A percentile compares a stretch with the other conserved stretches of the same genome.
These are phyloP conservation scores for Wickerhamomyces kurtzmanii DNA, from an alignment of 805 yeast genomes.

Conservation along the genomic window DNA sequence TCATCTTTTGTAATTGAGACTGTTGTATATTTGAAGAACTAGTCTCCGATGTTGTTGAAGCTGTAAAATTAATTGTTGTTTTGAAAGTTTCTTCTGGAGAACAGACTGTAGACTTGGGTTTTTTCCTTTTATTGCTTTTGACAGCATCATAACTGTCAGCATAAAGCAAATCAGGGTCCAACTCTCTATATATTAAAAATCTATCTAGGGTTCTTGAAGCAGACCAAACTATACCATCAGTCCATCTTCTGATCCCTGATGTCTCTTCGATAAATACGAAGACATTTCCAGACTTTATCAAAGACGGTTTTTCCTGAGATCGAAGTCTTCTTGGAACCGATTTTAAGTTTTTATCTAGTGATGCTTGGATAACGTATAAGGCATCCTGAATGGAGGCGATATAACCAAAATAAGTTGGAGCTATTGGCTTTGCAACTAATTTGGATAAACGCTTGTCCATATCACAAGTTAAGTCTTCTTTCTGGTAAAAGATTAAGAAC, in stretches of 20 bases:
- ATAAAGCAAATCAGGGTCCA: no score
- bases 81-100: no score
- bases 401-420: slow-evolving; percentile 50
- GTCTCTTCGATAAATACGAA: slow-evolving; percentile 72
- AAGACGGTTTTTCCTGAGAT: slow-evolving; percentile 43
- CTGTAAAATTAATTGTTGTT: no score
- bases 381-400: slow-evolving; percentile 67
- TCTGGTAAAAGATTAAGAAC: no score
- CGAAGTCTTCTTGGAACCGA: slow-evolving; percentile 52
- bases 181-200: slow-evolving; percentile 73
- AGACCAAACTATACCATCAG: slow-evolving; percentile 84
- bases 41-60: no score
- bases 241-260: slow-evolving; percentile 81
- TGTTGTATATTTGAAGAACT: no score
- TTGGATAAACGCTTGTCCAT: no score
- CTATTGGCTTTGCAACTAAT: no score
- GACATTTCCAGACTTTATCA: slow-evolving; percentile 60
- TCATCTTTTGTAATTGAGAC: no score
- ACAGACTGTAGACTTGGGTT: no score
- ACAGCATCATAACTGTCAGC: no score
- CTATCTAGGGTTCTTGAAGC: slow-evolving; percentile 78
- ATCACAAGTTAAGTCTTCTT: no score
- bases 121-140: slow-evolving; percentile 1
- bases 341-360: slow-evolving; percentile 36
- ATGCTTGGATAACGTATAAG: slow-evolving; percentile 51